These are phyloP conservation scores for Aspergillus terreus DNA, from an alignment of 2,329 filamentous ascomycete species.

Conservation along the genomic window DNA sequence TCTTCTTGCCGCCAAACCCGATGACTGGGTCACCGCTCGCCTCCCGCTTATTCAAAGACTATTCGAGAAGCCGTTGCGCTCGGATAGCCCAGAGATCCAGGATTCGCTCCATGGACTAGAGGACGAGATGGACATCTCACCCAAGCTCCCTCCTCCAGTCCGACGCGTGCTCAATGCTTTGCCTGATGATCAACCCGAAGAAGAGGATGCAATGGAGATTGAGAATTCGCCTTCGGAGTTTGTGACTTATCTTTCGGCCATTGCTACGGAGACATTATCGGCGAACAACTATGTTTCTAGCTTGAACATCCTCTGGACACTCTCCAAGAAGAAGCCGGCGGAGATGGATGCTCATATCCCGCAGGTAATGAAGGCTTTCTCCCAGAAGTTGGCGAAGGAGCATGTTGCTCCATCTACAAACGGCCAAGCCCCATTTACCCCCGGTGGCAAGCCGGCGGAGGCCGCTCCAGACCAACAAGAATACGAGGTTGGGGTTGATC, in stretches of 20 bases:
- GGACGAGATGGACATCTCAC: constrained; percentile 64
- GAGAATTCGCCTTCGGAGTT: constrained; percentile 79
- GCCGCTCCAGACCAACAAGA: constrained; percentile 66
- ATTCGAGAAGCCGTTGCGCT: constrained; percentile 82
- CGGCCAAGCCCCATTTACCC: constrained; percentile 41
- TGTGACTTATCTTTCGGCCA: constrained; percentile 75
- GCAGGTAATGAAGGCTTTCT: constrained; percentile 87
- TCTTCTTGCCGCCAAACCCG: constrained; percentile 78
- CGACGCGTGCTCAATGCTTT: constrained; percentile 83
- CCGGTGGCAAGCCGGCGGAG: constrained; percentile 39
- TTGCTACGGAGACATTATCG: constrained; percentile 82
- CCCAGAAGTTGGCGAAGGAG: constrained; percentile 86
- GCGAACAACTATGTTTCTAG: constrained; percentile 78
- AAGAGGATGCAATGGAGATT: constrained; percentile 76
- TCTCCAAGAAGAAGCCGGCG: constrained; percentile 78
- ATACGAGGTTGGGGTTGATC: constrained; percentile 78
- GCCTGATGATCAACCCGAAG: constrained; percentile 74
- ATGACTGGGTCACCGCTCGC: constrained; percentile 85
- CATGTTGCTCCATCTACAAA: constrained; percentile 72
- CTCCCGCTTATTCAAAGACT: constrained; percentile 78
- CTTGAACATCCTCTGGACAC: constrained; percentile 89
- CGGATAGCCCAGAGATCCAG: constrained; percentile 86
- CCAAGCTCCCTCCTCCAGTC: constrained; percentile 70
- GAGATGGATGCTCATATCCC: constrained; percentile 87
- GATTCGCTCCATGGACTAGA: constrained; percentile 80